Conservation (phyloP, 345 rosid species). For the Salix brachista region DNA sequence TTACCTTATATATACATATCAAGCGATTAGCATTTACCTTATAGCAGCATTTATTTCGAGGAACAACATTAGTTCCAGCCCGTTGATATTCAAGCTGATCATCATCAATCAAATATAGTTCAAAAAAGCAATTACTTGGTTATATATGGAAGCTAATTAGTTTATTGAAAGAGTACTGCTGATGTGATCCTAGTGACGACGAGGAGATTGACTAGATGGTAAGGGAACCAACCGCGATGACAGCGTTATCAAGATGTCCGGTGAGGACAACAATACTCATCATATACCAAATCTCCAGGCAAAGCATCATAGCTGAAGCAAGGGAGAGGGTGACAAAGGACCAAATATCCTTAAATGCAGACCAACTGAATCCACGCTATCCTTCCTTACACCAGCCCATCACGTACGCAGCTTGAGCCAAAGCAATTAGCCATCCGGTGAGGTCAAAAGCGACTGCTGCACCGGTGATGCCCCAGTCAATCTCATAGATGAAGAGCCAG, state of each 20-base stretch:
- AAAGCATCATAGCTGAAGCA: slow-evolving; percentile 81
- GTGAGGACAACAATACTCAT: slow-evolving; percentile 71
- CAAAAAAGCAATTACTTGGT: too few relatives aligned
- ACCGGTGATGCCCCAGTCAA: slow-evolving; percentile 52
- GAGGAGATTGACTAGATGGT: slow-evolving; percentile 57
- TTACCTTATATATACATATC: too few relatives aligned
- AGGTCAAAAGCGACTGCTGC: slow-evolving; percentile 65
- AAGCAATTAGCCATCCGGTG: slow-evolving; percentile 40
- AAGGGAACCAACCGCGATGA: slow-evolving; percentile 67
- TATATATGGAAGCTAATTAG: too few relatives aligned
- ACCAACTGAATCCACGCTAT: slow-evolving; percentile 59
- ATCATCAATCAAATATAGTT: background rate
- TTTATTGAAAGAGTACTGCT: too few relatives aligned
- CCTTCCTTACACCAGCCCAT: slow-evolving; percentile 57
- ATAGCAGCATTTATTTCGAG: slow-evolving; percentile 70
- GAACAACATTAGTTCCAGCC: slow-evolving; percentile 74
- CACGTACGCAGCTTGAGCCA: slow-evolving; percentile 51
- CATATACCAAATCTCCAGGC: slow-evolving; percentile 82
- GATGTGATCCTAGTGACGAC: background rate
- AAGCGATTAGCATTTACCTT: slow-evolving; percentile 34
- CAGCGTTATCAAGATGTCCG: slow-evolving; percentile 63
- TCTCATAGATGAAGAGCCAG: slow-evolving; percentile 43
- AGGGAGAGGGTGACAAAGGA: slow-evolving; percentile 66
- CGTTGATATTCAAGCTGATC: slow-evolving; percentile 74
- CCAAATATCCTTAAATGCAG: slow-evolving; percentile 66